phyloP scores from a whole-genome alignment of 1,284 basidiomycete species.

The Heterobasidion annosum region DNA sequence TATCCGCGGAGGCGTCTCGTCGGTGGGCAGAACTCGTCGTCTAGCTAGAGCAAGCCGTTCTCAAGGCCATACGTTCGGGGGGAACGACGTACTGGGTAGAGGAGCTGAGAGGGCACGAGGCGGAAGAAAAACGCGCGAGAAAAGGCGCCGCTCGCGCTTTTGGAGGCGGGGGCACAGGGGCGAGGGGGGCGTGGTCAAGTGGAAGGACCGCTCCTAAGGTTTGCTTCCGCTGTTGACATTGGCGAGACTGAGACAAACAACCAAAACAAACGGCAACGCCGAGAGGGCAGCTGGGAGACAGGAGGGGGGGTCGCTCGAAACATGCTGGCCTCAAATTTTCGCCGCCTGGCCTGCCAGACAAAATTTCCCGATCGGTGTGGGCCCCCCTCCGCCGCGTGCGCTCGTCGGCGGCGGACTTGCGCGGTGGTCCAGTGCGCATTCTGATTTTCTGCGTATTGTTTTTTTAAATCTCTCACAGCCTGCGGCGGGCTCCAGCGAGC shows the following conservation, averaged over 20 bases:
- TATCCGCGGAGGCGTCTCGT: slow-evolving; percentile 2
- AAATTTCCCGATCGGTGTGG: not conserved
- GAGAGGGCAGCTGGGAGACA: not conserved
- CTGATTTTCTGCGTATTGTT: not conserved
- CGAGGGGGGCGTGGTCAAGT: slow-evolving; percentile 13
- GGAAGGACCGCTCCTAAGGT: slow-evolving; percentile 20
- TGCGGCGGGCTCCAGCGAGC: not conserved
- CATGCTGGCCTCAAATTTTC: not conserved
- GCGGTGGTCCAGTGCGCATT: not conserved
- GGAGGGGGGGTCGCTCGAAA: not conserved
- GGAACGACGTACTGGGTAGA: too few relatives aligned
- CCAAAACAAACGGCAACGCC: slow-evolving; percentile 1
- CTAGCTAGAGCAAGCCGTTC: not conserved
- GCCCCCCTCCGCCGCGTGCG: not conserved
- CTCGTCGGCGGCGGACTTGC: not conserved
- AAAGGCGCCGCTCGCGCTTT: not conserved
- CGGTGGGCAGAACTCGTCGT: not conserved
- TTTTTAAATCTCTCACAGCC: not conserved
- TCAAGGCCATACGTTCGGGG: too few relatives aligned
- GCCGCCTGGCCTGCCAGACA: not conserved
- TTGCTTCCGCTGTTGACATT: slow-evolving; percentile 24
- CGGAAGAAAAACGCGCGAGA: not conserved
- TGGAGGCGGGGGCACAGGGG: slow-evolving; percentile 15
- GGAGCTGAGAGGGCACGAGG: not conserved
- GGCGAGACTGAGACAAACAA: not conserved